Evolutionary conservation across 2,329 filamentous ascomycete species (phyloP), one percentile per base, ranked within the genome.

Genomic region (Penicillium oxalicum): DNA sequence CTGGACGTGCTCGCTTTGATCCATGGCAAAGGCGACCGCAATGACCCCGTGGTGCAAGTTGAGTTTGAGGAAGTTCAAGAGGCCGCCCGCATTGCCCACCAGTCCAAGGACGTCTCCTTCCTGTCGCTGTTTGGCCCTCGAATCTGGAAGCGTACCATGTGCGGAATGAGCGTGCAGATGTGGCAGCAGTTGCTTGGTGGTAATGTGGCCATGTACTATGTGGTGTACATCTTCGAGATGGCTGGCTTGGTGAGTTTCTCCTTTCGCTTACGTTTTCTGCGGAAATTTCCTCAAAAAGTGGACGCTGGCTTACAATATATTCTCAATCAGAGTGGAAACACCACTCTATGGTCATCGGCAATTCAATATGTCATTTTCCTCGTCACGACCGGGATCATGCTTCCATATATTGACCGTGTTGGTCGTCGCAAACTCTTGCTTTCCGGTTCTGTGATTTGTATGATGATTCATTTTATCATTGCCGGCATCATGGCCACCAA

Each of bases 191-290:
- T 81, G 12, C 72, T 77, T 0, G 78, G 78, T 5, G 79, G 78
- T 44, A 82, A 81, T 44, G 75, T 80, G 2, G 77, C 77, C 39
- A 75, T 77, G 57, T 80, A 81, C 63, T 83, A 83, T 49, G 75
- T 83, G 50, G 76, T 79, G 3, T 82, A 81, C 61, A 77, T 82
- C 51, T 82, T 81, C 55, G 63, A 76, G 44, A 83, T 83, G 78
- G 79, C 79, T 8, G 74, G 75, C 34, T 73, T 83, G 47, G 65
- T 68, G 38, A 51, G 60, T 52, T 5, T 3, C 9, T 25, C 12
- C 35, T n/a, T 13, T 3, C 11, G 8, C 5, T 9, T 11, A 11
- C 25, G 2, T 28, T 4, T 9, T 28, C 1, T 4, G 1, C 27
- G 2, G 9, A 18, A 18, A 18, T 18, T 18, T 18, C 18, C 18